Percentiles rank a stretch among this genome's conserved stretches.
Evolutionary conservation across 352 stramenopile species (phyloP).

Genomic region (Phytophthora crassamura): DNA sequence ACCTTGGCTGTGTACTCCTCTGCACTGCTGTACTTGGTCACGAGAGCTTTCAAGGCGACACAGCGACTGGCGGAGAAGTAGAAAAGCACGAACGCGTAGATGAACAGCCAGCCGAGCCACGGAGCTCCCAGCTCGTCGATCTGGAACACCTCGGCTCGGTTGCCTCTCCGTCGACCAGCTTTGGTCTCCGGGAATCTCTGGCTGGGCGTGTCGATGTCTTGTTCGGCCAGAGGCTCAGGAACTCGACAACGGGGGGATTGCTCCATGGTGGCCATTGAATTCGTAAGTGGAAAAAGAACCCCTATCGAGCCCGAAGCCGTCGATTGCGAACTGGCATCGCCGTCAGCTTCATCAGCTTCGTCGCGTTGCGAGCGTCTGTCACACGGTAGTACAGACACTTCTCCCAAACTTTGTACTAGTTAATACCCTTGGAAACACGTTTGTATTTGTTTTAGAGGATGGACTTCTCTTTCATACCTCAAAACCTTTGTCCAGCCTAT

Average conservation of each 20-base stretch:
- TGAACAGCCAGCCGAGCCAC: conserved; percentile 30
- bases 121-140: background rate
- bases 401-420: too few relatives aligned
- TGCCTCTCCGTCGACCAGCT: background rate
- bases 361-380: conserved; percentile 2
- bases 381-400: too few relatives aligned
- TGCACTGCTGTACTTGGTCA: conserved; percentile 26
- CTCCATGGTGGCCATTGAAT: background rate
- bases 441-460: too few relatives aligned
- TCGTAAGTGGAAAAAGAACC: background rate
- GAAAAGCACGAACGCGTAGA: conserved; percentile 26
- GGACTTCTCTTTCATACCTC: too few relatives aligned
- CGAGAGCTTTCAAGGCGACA: conserved; percentile 20
- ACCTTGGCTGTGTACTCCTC: conserved; percentile 12
- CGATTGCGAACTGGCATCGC: conserved; percentile 11
- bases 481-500: too few relatives aligned
- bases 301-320: background rate
- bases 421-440: too few relatives aligned
- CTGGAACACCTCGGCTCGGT: conserved; percentile 4
- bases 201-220: background rate
- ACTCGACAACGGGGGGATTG: conserved; percentile 7
- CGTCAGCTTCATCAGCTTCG: conserved; percentile 8
- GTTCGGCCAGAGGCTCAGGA: background rate
- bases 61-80: conserved; percentile 30
- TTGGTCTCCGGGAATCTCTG: conserved; percentile 6